phyloP scores from a whole-genome alignment of 495 filamentous ascomycete species.

The Aspergillus panamensis region DNA sequence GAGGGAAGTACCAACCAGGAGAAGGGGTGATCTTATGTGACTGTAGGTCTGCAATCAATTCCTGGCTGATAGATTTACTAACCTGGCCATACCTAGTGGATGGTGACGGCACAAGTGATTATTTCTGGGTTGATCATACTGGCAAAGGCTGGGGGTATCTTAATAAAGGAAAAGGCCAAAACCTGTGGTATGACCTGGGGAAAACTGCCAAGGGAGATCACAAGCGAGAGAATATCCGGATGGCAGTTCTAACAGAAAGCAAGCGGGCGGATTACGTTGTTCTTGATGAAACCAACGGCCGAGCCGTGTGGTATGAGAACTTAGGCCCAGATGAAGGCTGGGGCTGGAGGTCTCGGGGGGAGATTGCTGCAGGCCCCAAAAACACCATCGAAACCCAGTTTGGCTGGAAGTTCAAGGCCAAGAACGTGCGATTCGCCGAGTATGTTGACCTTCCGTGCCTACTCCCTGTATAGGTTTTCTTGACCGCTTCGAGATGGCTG shows the following conservation, averaged over 20 bases:
- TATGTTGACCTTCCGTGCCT: neutral
- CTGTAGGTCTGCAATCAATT: slow-evolving; percentile 2
- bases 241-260: neutral
- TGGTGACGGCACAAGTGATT: slow-evolving; percentile 1
- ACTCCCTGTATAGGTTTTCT: neutral
- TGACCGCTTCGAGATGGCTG: neutral
- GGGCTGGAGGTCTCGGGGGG: neutral
- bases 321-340: neutral
- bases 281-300: neutral
- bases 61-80: neutral
- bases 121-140: slow-evolving; percentile 3
- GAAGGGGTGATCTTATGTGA: slow-evolving; percentile 7
- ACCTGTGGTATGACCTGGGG: neutral
- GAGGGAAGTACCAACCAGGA: slow-evolving; percentile 6
- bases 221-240: slow-evolving; percentile 1
- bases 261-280: slow-evolving; percentile 2
- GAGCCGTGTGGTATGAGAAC: slow-evolving; percentile 1
- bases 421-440: neutral
- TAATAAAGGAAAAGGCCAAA: neutral
- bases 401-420: neutral
- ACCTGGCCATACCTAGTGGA: neutral
- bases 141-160: slow-evolving; percentile 5
- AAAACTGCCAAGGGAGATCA: neutral
- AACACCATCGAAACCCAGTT: neutral
- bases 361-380: neutral